These are phyloP conservation scores for Corylus avellana DNA, from an alignment of 306 rosid species.

Conservation along the genomic window DNA sequence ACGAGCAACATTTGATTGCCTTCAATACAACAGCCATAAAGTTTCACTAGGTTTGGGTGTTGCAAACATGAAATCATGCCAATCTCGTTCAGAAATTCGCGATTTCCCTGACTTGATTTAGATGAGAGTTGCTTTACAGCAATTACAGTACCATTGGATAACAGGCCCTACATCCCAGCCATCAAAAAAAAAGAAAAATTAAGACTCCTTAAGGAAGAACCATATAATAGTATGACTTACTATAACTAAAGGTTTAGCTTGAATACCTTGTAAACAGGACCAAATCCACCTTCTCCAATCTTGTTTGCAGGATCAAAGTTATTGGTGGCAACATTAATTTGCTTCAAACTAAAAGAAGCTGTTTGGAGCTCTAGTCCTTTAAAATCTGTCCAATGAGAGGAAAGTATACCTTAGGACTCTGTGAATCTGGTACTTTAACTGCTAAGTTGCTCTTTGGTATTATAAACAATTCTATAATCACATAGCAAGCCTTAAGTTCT, in stretches of 20 bases:
- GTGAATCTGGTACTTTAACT: neutral
- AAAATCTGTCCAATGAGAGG: neutral
- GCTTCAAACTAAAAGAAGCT: neutral
- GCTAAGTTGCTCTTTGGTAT: neutral
- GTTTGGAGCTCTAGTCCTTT: neutral
- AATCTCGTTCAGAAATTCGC: conserved; percentile 29
- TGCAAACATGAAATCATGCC: conserved; percentile 29
- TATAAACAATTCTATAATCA: neutral
- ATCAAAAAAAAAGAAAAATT: neutral
- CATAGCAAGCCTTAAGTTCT: neutral
- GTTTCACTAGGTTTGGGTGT: conserved; percentile 28
- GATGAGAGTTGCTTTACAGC: conserved; percentile 33
- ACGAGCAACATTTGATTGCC: conserved; percentile 19
- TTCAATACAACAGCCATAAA: conserved; percentile 26
- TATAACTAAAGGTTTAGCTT: neutral
- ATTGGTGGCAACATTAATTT: neutral
- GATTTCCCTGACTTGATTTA: conserved; percentile 31
- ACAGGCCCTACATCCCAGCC: conserved; percentile 6
- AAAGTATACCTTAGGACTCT: neutral
- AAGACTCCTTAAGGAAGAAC: neutral
- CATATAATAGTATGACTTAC: neutral
- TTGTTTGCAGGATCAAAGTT: neutral
- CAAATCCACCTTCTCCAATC: conserved; percentile 9
- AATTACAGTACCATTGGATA: conserved; percentile 18
- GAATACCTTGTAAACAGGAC: neutral